These are phyloP conservation scores for Leishmania aethiopica DNA, from an alignment of 208 protist species.

Conservation along the genomic window DNA sequence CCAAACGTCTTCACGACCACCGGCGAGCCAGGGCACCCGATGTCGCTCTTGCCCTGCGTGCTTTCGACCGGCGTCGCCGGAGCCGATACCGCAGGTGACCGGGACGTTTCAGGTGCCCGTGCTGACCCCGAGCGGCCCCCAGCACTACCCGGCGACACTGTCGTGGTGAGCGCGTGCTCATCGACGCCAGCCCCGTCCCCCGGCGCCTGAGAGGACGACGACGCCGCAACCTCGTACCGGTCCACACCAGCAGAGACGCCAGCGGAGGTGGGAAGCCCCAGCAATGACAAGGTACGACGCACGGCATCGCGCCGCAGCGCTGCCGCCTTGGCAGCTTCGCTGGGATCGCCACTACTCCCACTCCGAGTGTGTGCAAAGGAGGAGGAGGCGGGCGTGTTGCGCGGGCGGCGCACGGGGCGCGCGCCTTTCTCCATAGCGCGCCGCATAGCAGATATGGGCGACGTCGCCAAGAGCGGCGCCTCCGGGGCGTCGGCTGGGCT, in stretches of 20 bases:
- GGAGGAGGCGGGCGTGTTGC: background rate
- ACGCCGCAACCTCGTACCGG: background rate
- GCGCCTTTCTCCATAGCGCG: slow-evolving; percentile 27
- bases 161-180: background rate
- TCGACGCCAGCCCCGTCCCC: background rate
- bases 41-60: no score
- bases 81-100: background rate
- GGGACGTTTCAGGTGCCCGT: background rate
- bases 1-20: slow-evolving; percentile 18
- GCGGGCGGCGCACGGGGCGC: slow-evolving; percentile 23
- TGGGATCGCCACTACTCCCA: background rate
- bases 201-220: background rate
- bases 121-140: background rate
- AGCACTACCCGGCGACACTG: background rate
- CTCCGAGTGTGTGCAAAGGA: background rate
- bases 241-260: slow-evolving; percentile 2
- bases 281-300: slow-evolving; percentile 15
- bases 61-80: background rate
- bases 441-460: background rate
- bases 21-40: slow-evolving; percentile 3
- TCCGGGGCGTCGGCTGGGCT: slow-evolving; percentile 1
- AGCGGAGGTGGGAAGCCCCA: slow-evolving; percentile 9
- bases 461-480: slow-evolving; percentile 10
- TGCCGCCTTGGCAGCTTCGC: slow-evolving; percentile 6
- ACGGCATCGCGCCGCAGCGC: slow-evolving; percentile 13